Base-by-base conservation (phyloP, 2,329 filamentous ascomycete genomes). In the Colletotrichum agaves region DNA sequence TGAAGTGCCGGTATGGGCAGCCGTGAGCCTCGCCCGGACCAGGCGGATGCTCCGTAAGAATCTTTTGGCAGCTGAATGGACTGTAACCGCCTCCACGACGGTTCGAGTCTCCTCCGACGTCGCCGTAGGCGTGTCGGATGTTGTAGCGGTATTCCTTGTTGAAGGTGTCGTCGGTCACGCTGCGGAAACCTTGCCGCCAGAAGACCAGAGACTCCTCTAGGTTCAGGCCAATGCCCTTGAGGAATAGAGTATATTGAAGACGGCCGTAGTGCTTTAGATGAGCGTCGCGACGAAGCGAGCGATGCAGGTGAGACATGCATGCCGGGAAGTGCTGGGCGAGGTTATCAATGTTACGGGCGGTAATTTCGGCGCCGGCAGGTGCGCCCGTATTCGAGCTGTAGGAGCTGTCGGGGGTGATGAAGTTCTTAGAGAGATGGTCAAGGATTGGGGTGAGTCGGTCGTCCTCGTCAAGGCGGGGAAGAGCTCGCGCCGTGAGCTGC, bases 101-200 rank as follows among this genome's bases (percentile, higher is more conserved):
- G 76, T 97, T 98, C 19, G 90, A 86, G 79, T 98, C 95, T 65
- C 95, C 95, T 61, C 96, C 96, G 0, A 98, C 96, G 74, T 98
- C 95, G 72, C 96, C 96, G 78, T 98, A 99, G 0, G 85, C 80
- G 84, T 99, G 95, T n/a, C 94, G 92, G 65, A 98, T 88, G 77
- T 99, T 98, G 85, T 99, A 99, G 49, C 92, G 88, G 81, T 99
- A 98, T 77, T 98, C 94, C 76, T 98, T 98, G 80, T 97, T 97
- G 86, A 98, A 99, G 39, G 91, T 91, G 74, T 98, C 95, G 75
- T 98, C 96, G 0, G 93, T 94, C 71, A 97, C 89, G 72, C 93
- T 91, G 77, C 89, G 90, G 86, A 99, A 98, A 31, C 87, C 85
- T 70, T 89, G 87, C 11, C 96, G 90, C 96, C 96, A 99, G 83